Base-by-base conservation (phyloP, 2,329 filamentous ascomycete genomes). In the Pseudovirgaria hyperparasitica region DNA sequence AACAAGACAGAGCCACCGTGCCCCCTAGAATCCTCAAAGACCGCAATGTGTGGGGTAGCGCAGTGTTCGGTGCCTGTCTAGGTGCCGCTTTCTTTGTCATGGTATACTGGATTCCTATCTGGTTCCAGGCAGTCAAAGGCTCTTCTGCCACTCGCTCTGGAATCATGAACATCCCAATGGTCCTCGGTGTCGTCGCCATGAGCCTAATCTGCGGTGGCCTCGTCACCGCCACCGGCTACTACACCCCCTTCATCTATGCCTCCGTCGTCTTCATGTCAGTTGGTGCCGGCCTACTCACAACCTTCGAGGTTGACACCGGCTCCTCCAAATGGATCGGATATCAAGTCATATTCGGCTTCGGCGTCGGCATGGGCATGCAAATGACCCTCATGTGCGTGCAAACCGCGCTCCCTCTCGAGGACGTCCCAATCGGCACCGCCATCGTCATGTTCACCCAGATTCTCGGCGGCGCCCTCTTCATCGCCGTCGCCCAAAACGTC, bases 51-150 rank as follows among this genome's bases (percentile, higher is more conserved):
- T 54, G 50, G 47, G 52, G 56, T 16, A 46, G 42, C 14, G 52
- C 54, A 11, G 51, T 45, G 43, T 63, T 59, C 28, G 48, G 42
- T 21, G 48, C 53, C 22, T 51, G 49, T 37, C 38, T 62, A 16
- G 59, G 58, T n/a, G 57, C 49, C 9, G 34, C 47, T 6, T 61
- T 63, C 41, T 60, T 60, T 43, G 35, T 62, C 32, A 38, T 59
- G 19, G 48, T 56, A 25, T 63, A 60, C 45, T 63, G 57, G 37
- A 43, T 63, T 27, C 43, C 48, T 16, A 63, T 55, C 50, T 62
- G 57, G 62, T 65, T 57, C 54, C 58, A 64, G 35, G 59, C 60
- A 11, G 60, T 65, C 45, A 60, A 65, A 34, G 57, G 57, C 6
- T 54, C 48, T 2, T 50, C 48, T 0, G 58, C 62, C 5, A 54